Percentiles rank a stretch among this genome's conserved stretches.
Conservation (phyloP, 1,284 basidiomycete genomes). For the Ustilago trichophora region DNA sequence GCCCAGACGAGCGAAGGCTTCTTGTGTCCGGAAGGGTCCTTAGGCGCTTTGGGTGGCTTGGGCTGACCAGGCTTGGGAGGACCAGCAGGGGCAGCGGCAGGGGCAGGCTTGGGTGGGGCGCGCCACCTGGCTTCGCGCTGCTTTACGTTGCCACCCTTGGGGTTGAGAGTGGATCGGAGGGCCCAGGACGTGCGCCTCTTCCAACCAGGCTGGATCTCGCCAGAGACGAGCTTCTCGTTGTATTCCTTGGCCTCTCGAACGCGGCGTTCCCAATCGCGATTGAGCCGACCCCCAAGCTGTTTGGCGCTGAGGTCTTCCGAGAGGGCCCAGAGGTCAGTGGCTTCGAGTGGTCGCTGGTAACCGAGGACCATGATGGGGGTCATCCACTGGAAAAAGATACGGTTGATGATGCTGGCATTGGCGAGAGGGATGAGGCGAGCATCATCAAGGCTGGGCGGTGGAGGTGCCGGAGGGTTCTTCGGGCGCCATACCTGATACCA, state of each 20-base stretch:
- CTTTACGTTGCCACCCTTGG: slow-evolving; percentile 39
- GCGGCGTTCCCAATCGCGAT: slow-evolving; percentile 74
- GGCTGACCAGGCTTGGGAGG: slow-evolving; percentile 24
- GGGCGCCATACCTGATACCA: slow-evolving; percentile 64
- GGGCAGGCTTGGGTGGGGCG: slow-evolving; percentile 34
- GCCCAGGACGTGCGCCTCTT: slow-evolving; percentile 73
- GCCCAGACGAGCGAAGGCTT: slow-evolving; percentile 76
- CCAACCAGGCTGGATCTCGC: slow-evolving; percentile 74
- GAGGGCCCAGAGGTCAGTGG: slow-evolving; percentile 84
- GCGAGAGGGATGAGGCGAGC: slow-evolving; percentile 71
- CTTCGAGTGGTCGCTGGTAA: slow-evolving; percentile 81
- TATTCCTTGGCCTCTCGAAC: slow-evolving; percentile 74
- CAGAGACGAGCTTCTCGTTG: slow-evolving; percentile 75
- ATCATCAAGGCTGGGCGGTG: slow-evolving; percentile 71
- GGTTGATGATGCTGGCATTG: slow-evolving; percentile 70
- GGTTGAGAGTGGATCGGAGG: slow-evolving; percentile 22
- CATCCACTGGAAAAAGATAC: slow-evolving; percentile 77
- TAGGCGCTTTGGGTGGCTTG: slow-evolving; percentile 18
- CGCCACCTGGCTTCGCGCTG: slow-evolving; percentile 57
- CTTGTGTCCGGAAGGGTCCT: slow-evolving; percentile 49
- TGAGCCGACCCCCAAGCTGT: slow-evolving; percentile 74
- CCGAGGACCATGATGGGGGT: slow-evolving; percentile 75
- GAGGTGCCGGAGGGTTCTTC: slow-evolving; percentile 57
- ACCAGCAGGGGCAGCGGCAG: slow-evolving; percentile 14
- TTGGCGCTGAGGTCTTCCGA: slow-evolving; percentile 71